Evolutionary conservation across 352 stramenopile genomes (phyloP).

Genomic region (Thalassiosira exigua): DNA sequence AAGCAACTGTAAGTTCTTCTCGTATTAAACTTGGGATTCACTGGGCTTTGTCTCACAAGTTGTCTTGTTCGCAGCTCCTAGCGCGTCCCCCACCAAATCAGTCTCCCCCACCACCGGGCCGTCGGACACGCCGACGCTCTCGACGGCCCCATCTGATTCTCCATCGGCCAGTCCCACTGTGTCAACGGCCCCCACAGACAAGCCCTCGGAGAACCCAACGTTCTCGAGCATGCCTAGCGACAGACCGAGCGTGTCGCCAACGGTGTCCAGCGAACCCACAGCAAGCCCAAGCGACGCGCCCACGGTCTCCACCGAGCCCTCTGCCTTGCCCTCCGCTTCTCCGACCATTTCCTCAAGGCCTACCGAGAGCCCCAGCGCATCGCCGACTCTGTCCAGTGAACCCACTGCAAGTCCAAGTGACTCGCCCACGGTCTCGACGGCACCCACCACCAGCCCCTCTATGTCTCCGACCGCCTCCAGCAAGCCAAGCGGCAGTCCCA

Average conservation of each 20-base stretch:
- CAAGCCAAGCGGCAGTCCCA: conserved; percentile 4
- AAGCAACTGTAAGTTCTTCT: too few species aligned
- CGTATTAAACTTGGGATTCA: too few species aligned
- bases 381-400: neutral
- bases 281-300: neutral
- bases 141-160: neutral
- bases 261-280: neutral
- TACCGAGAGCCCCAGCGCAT: neutral
- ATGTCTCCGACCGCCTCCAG: neutral
- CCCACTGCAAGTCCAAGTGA: neutral
- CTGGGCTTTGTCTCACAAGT: too few species aligned
- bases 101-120: neutral
- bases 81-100: neutral
- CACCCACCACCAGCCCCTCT: neutral
- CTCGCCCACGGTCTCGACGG: neutral
- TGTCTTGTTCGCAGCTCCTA: too few species aligned
- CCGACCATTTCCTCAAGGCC: neutral
- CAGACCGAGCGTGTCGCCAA: neutral
- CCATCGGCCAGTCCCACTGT: neutral
- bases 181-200: neutral
- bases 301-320: conserved; percentile 15
- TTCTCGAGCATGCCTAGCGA: conserved; percentile 3
- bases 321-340: neutral
- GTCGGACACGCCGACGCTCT: neutral
- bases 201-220: neutral